Conservation (phyloP, 2,329 filamentous ascomycete species). For the Grosmannia serpens region DNA sequence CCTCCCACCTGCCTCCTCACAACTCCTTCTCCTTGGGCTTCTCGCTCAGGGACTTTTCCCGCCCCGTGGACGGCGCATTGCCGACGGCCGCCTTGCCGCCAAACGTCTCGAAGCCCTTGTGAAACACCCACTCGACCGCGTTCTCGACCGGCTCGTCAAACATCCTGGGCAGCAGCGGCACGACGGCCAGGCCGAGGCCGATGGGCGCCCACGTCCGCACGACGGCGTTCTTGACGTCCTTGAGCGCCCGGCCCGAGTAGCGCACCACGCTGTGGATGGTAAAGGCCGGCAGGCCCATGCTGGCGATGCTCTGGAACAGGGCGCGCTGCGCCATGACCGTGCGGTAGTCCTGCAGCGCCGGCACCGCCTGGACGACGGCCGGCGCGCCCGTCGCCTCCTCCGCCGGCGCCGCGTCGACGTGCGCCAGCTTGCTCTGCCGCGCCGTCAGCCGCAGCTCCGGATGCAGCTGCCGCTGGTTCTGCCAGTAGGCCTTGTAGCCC, state of each 20-base stretch:
- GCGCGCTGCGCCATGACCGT: conserved; percentile 85
- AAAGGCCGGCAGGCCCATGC: conserved; percentile 88
- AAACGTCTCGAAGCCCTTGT: conserved; percentile 63
- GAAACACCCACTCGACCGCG: conserved; percentile 82
- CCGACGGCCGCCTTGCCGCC: conserved; percentile 52
- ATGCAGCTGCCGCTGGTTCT: conserved; percentile 66
- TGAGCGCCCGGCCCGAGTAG: conserved; percentile 80
- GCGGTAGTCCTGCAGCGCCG: conserved; percentile 79
- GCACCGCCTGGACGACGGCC: conserved; percentile 26
- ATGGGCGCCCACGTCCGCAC: conserved; percentile 84
- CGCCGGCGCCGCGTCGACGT: conserved; percentile 18
- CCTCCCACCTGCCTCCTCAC: too few species aligned
- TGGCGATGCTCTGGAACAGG: conserved; percentile 81
- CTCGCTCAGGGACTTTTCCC: conserved; percentile 32
- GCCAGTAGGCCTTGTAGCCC: conserved; percentile 87
- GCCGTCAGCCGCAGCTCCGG: conserved; percentile 48
- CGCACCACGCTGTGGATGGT: conserved; percentile 88
- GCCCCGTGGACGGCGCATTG: conserved; percentile 40
- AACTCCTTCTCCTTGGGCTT: conserved; percentile 31
- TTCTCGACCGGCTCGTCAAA: conserved; percentile 92
- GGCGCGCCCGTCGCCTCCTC: conserved; percentile 14
- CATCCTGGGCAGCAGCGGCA: conserved; percentile 71
- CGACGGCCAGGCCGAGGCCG: conserved; percentile 64
- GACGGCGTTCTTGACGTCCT: conserved; percentile 62
- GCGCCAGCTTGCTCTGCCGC: conserved; percentile 35